phyloP scores from a whole-genome alignment of 23 red algal genomes.

The Pyropia yezoensis region DNA sequence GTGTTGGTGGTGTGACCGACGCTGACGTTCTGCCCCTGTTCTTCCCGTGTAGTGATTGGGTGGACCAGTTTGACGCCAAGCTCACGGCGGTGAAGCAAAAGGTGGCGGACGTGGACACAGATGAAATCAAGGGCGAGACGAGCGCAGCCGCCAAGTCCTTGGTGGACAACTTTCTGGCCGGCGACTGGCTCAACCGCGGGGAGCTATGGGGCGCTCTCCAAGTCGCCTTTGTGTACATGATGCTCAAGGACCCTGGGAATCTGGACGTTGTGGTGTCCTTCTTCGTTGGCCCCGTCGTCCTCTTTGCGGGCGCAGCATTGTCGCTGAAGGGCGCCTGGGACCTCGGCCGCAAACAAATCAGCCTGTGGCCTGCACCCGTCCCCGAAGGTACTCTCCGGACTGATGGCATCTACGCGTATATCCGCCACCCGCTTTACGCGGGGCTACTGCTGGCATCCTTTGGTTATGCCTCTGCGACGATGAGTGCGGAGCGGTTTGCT shows the following conservation, averaged over 20 bases:
- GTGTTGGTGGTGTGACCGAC: neutral
- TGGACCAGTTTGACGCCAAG: conserved; percentile 42
- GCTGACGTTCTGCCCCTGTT: neutral
- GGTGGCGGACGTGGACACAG: conserved; percentile 34
- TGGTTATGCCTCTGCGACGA: conserved; percentile 58
- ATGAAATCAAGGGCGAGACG: conserved; percentile 33
- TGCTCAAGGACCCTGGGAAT: conserved; percentile 43
- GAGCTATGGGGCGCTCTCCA: conserved; percentile 82
- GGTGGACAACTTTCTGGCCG: conserved; percentile 81
- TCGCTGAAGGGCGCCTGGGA: conserved; percentile 62
- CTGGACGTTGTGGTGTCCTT: conserved; percentile 70
- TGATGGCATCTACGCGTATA: conserved; percentile 68
- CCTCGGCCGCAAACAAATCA: conserved; percentile 72
- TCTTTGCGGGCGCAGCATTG: conserved; percentile 52
- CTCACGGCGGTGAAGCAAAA: conserved; percentile 26
- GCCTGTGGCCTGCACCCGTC: conserved; percentile 79
- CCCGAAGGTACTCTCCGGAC: conserved; percentile 41
- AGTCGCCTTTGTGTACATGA: conserved; percentile 55
- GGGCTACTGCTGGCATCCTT: conserved; percentile 67
- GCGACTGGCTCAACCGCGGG: conserved; percentile 90
- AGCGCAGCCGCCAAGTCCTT: conserved; percentile 39
- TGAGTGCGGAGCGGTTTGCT: conserved; percentile 57
- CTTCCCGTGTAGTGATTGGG: conserved; percentile 4
- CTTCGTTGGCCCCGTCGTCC: conserved; percentile 53
- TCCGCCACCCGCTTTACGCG: conserved; percentile 90